A percentile compares a stretch with the other conserved stretches of the same genome.
phyloP scores from a whole-genome alignment of 257 asterid genomes.

The Rhazya stricta region DNA sequence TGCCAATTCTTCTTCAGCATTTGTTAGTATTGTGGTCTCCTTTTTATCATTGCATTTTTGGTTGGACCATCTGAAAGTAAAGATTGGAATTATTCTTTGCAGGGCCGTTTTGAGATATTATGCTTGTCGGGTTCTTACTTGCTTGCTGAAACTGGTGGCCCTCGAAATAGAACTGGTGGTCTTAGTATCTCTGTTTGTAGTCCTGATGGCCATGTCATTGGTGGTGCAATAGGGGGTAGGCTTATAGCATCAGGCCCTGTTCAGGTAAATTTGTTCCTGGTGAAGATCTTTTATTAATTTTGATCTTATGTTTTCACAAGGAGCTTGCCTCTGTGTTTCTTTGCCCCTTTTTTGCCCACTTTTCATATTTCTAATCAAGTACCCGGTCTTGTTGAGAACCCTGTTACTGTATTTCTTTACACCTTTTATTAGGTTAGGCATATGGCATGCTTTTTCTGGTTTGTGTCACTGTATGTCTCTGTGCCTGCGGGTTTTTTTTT shows the following conservation, averaged over 20 bases:
- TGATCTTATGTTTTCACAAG: background rate
- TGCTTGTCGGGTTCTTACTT: conserved; percentile 64
- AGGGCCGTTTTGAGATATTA: conserved; percentile 67
- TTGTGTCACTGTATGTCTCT: background rate
- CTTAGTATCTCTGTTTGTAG: conserved; percentile 58
- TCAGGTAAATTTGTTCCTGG: conserved; percentile 33
- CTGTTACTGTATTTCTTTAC: background rate
- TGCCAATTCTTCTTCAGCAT: background rate
- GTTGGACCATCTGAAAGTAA: background rate
- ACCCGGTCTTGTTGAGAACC: background rate
- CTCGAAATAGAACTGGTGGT: conserved; percentile 57
- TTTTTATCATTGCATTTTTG: background rate
- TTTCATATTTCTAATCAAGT: background rate
- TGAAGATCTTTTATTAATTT: conserved; percentile 1
- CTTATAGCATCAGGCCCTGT: conserved; percentile 51
- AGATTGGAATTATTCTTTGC: conserved; percentile 5
- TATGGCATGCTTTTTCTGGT: background rate
- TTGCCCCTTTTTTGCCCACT: background rate
- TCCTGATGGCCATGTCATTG: conserved; percentile 64
- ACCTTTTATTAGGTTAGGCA: background rate
- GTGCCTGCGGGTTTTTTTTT: background rate
- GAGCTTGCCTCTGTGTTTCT: background rate
- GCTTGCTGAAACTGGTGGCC: conserved; percentile 59
- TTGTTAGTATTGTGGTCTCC: background rate
- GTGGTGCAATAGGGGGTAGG: conserved; percentile 68